A percentile compares a stretch with the other conserved stretches of the same genome.
phyloP scores from a whole-genome alignment of 2,329 filamentous ascomycete species.

The Malbranchea cinnamomea region DNA sequence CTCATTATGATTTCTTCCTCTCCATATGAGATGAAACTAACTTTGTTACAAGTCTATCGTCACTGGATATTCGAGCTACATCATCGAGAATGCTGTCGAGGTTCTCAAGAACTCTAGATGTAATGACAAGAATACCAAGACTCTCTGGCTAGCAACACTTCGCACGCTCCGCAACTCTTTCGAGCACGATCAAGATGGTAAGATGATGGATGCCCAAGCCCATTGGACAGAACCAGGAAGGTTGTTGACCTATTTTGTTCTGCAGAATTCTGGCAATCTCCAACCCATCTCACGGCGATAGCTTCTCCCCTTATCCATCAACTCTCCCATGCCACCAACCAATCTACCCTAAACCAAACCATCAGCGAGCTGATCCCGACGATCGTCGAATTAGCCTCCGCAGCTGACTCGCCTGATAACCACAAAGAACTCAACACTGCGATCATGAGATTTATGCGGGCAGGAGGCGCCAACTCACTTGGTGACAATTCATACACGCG shows the following conservation, averaged over 20 bases:
- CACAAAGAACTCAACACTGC: slow-evolving; percentile 75
- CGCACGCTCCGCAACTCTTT: slow-evolving; percentile 61
- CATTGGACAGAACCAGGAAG: neutral
- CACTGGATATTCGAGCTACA: slow-evolving; percentile 76
- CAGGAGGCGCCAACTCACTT: slow-evolving; percentile 26
- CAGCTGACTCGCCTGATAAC: slow-evolving; percentile 73
- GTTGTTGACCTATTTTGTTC: slow-evolving; percentile 8
- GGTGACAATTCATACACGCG: slow-evolving; percentile 55
- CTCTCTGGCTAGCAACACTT: slow-evolving; percentile 56
- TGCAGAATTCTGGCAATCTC: slow-evolving; percentile 77
- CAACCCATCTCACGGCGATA: slow-evolving; percentile 66
- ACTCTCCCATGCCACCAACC: slow-evolving; percentile 33
- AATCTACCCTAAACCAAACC: slow-evolving; percentile 31
- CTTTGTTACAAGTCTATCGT: slow-evolving; percentile 82
- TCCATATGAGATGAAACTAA: too few relatives aligned
- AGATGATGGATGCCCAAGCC: too few relatives aligned
- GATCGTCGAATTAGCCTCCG: slow-evolving; percentile 63
- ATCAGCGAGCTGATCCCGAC: slow-evolving; percentile 50
- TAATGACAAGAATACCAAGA: slow-evolving; percentile 34
- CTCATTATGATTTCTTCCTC: neutral
- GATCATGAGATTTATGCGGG: slow-evolving; percentile 62
- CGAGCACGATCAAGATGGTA: slow-evolving; percentile 71
- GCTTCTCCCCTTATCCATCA: slow-evolving; percentile 55
- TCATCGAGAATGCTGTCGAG: slow-evolving; percentile 59
- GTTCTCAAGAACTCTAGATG: slow-evolving; percentile 36